These are phyloP conservation scores for Vaccinium vitisidaea DNA, from an alignment of 148 eudicot species.

Conservation along the genomic window DNA sequence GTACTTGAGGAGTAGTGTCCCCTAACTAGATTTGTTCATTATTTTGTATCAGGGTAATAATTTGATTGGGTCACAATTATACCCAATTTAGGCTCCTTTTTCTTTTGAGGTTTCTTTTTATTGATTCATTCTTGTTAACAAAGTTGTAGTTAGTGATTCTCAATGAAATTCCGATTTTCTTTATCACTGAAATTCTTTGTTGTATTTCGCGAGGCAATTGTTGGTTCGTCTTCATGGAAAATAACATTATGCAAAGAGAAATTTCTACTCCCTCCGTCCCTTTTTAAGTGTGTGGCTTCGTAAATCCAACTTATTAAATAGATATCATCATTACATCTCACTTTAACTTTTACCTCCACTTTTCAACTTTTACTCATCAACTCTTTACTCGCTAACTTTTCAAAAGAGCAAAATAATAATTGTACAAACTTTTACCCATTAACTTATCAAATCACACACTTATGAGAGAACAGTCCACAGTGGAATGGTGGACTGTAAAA, in stretches of 20 bases:
- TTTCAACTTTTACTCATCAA: no score
- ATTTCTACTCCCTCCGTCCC: neutral
- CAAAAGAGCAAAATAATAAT: no score
- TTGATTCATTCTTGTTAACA: constrained; percentile 14
- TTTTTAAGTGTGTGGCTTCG: no score
- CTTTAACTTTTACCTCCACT: no score
- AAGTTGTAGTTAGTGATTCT: neutral
- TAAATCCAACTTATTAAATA: no score
- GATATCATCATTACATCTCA: no score
- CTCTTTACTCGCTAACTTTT: no score
- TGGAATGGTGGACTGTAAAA: no score
- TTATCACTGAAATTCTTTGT: neutral
- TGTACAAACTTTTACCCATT: no score
- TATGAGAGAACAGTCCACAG: no score
- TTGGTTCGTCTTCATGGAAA: neutral
- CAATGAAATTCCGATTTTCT: neutral
- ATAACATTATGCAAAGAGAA: neutral
- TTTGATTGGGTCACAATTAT: neutral
- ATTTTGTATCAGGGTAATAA: constrained; percentile 16
- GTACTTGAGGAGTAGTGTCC: constrained; percentile 5
- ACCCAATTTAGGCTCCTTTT: constrained; percentile 12
- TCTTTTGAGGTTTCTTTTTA: neutral
- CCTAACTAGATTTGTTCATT: constrained; percentile 25
- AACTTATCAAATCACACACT: no score
- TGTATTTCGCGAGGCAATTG: neutral